Conservation (phyloP, 2,329 filamentous ascomycete species). For the Aspergillus pseudotamarii region DNA sequence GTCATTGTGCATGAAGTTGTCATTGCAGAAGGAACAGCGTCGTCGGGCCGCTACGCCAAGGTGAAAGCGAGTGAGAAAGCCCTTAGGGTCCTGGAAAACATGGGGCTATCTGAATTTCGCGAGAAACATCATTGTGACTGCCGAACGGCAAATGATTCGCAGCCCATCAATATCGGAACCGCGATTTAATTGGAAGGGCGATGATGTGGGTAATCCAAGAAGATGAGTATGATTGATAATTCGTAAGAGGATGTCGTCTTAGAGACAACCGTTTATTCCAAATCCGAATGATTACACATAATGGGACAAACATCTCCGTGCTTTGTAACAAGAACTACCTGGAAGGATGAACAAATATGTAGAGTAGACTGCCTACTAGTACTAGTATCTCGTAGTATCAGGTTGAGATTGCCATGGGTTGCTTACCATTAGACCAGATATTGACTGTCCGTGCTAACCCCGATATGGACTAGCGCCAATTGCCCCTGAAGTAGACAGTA, state of each 20-base stretch:
- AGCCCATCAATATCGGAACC: conserved; percentile 28
- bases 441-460: background rate
- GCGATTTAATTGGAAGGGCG: conserved; percentile 28
- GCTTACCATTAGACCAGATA: background rate
- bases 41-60: conserved; percentile 74
- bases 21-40: conserved; percentile 62
- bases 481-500: conserved; percentile 14
- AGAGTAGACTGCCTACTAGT: too few species aligned
- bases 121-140: conserved; percentile 67
- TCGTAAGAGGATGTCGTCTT: background rate
- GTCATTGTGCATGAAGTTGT: conserved; percentile 75
- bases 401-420: too few species aligned
- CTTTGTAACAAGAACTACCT: background rate
- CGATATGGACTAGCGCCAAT: background rate
- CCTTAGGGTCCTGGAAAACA: conserved; percentile 48
- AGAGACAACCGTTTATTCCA: too few species aligned
- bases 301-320: background rate
- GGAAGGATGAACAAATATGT: background rate
- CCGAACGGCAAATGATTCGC: conserved; percentile 19
- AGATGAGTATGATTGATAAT: background rate
- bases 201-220: background rate
- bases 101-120: conserved; percentile 62
- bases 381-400: too few species aligned
- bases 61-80: conserved; percentile 51
- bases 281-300: background rate